Percentiles rank a stretch among this genome's conserved stretches.
These are phyloP conservation scores for Candida stauntonica DNA, from an alignment of 805 yeast species.

Conservation along the genomic window DNA sequence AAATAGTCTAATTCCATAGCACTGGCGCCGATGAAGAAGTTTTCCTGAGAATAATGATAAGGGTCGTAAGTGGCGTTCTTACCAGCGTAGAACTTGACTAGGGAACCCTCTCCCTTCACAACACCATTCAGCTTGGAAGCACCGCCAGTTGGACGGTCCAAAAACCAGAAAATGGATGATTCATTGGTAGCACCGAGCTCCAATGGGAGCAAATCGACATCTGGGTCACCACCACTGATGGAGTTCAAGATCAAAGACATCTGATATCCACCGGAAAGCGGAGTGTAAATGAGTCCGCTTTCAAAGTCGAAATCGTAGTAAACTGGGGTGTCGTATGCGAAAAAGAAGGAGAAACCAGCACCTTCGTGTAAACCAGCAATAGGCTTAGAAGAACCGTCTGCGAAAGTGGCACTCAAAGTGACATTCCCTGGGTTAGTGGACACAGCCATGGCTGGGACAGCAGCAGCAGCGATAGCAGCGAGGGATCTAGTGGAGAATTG, in stretches of 20 bases:
- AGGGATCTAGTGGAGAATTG: too few relatives aligned
- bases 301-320: neutral
- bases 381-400: conserved; percentile 5
- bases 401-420: conserved; percentile 4
- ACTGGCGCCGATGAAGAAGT: conserved; percentile 28
- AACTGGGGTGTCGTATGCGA: neutral
- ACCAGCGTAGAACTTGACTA: conserved; percentile 34
- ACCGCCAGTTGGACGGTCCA: conserved; percentile 6
- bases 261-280: neutral
- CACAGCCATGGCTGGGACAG: neutral
- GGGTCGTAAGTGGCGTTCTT: conserved; percentile 40
- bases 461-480: too few relatives aligned
- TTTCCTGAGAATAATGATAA: conserved; percentile 32
- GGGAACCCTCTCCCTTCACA: conserved; percentile 29
- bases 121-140: conserved; percentile 15
- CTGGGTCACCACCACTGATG: neutral
- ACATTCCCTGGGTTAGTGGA: neutral
- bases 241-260: conserved; percentile 1
- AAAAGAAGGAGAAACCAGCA: conserved; percentile 20
- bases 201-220: conserved; percentile 8
- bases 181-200: conserved; percentile 5
- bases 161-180: conserved; percentile 7
- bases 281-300: neutral
- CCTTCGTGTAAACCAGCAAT: conserved; percentile 19
- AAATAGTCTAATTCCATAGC: conserved; percentile 1